phyloP scores from a whole-genome alignment of 768 basidiomycete species.

The Russula foetens region DNA sequence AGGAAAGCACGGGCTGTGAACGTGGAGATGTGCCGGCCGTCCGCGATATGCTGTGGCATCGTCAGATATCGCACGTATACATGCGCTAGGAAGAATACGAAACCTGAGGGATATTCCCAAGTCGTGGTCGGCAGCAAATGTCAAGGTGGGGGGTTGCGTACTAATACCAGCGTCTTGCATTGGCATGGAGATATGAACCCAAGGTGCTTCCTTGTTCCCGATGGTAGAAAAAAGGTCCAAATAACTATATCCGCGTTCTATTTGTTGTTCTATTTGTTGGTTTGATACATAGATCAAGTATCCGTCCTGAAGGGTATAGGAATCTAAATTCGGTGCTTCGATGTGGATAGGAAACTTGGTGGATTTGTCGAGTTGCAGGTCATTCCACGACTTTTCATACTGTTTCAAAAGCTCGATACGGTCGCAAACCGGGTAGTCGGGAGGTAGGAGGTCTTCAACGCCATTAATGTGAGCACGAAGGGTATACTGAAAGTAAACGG shows the following conservation, averaged over 20 bases:
- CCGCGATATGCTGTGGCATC: not conserved
- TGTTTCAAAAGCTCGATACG: not conserved
- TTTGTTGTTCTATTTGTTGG: too few species aligned
- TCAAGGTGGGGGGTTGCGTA: not conserved
- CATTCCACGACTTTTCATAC: not conserved
- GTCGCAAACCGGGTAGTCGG: too few species aligned
- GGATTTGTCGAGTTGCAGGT: not conserved
- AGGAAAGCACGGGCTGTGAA: too few species aligned
- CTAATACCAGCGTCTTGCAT: not conserved
- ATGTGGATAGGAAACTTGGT: not conserved
- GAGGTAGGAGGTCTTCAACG: conserved; percentile 1
- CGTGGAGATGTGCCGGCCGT: too few species aligned
- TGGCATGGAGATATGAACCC: not conserved
- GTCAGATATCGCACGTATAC: not conserved
- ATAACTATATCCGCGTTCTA: not conserved
- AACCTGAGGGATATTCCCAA: not conserved
- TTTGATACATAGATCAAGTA: conserved; percentile 7
- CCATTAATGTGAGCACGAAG: not conserved
- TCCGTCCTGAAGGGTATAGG: not conserved
- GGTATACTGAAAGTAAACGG: not conserved
- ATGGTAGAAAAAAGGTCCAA: not conserved
- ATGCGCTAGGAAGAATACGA: not conserved
- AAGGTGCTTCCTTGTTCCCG: not conserved
- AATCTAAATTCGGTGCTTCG: not conserved
- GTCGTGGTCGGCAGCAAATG: not conserved